Evolutionary conservation across 768 basidiomycete species (phyloP).

Genomic region (Psilocybe cyanescens): DNA sequence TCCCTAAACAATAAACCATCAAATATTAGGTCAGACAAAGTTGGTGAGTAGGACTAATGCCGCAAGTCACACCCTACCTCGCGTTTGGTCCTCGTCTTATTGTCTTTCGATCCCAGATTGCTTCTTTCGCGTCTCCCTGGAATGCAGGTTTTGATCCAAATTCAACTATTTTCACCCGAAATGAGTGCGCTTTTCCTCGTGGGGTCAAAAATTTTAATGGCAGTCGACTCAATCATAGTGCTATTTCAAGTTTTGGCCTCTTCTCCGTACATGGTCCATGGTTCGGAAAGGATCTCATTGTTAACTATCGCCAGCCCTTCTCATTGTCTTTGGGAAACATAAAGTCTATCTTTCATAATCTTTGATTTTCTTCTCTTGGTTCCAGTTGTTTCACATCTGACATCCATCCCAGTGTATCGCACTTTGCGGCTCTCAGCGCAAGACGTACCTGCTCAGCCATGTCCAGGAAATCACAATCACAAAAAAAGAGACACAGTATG

Average conservation of each 20-base stretch:
- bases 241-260: slow-evolving; percentile 27
- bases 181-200: slow-evolving; percentile 35
- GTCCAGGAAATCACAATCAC: slow-evolving; percentile 35
- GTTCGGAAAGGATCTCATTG: slow-evolving; percentile 34
- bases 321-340: slow-evolving; percentile 31
- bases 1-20: slow-evolving; percentile 33
- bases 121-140: slow-evolving; percentile 28
- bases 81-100: slow-evolving; percentile 35
- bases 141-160: slow-evolving; percentile 36
- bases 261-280: slow-evolving; percentile 22
- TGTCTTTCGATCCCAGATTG: slow-evolving; percentile 30
- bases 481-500: slow-evolving; percentile 46
- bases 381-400: slow-evolving; percentile 8
- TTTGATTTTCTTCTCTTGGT: slow-evolving; percentile 12
- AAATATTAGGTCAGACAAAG: slow-evolving; percentile 28
- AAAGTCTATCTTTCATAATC: slow-evolving; percentile 23
- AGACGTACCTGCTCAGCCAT: slow-evolving; percentile 16
- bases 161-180: slow-evolving; percentile 29
- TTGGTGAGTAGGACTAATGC: slow-evolving; percentile 25
- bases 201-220: slow-evolving; percentile 39
- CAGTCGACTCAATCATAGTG: slow-evolving; percentile 26
- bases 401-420: neutral
- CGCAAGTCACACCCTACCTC: slow-evolving; percentile 30
- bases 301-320: slow-evolving; percentile 25
- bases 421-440: neutral